A percentile compares a stretch with the other conserved stretches of the same genome.
Evolutionary conservation across 441 rosid genomes (phyloP).

Genomic region (Macaranga tanarius): DNA sequence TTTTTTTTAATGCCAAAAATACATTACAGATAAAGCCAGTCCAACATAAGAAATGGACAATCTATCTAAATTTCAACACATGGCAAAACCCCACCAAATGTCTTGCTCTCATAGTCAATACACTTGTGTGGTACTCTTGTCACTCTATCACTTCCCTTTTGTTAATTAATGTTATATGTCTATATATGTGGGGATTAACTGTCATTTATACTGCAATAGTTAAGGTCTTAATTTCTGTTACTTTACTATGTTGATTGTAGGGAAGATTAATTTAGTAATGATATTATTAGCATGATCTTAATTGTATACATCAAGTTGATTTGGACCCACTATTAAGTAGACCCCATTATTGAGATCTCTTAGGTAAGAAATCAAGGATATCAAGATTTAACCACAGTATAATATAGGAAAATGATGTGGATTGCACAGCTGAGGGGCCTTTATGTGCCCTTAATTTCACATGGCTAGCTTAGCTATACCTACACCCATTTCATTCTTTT

Average conservation of each 20-base stretch:
- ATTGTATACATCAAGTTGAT: slow-evolving; percentile 55
- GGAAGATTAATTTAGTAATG: slow-evolving; percentile 41
- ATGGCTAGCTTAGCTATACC: slow-evolving; percentile 24
- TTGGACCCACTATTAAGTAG: slow-evolving; percentile 41
- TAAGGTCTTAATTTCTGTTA: slow-evolving; percentile 47
- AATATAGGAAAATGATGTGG: slow-evolving; percentile 43
- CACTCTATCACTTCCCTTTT: slow-evolving; percentile 17
- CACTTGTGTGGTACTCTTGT: slow-evolving; percentile 21
- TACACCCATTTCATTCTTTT: slow-evolving; percentile 19
- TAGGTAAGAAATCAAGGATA: slow-evolving; percentile 57
- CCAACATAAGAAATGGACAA: slow-evolving; percentile 42
- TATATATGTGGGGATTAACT: slow-evolving; percentile 50
- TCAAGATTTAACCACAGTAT: slow-evolving; percentile 36
- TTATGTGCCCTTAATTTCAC: slow-evolving; percentile 25
- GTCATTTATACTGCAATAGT: slow-evolving; percentile 32
- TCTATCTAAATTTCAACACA: slow-evolving; percentile 39
- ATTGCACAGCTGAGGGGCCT: slow-evolving; percentile 43
- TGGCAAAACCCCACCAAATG: slow-evolving; percentile 34
- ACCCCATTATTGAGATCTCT: slow-evolving; percentile 39
- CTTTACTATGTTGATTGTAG: slow-evolving; percentile 42
- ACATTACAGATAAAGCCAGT: slow-evolving; percentile 33
- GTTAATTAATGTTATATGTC: slow-evolving; percentile 25
- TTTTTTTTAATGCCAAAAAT: not conserved
- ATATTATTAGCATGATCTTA: slow-evolving; percentile 45
- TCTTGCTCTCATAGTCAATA: slow-evolving; percentile 17